phyloP scores from a whole-genome alignment of 2,329 filamentous ascomycete species.

The Ciborinia camelliae region DNA sequence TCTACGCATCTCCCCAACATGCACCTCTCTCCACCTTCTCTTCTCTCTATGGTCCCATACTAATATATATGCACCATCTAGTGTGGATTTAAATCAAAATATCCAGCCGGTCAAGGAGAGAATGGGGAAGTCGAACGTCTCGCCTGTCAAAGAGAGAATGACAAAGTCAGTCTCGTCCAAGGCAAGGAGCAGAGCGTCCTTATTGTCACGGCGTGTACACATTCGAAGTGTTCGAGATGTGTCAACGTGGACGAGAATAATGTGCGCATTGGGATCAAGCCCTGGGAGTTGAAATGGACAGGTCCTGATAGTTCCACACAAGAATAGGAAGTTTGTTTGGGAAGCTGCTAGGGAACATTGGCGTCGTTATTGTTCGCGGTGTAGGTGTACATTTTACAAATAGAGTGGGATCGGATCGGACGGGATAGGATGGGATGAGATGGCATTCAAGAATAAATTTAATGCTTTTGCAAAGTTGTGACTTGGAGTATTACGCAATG shows the following conservation, averaged over 20 bases:
- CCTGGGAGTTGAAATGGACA: slow-evolving; percentile 1
- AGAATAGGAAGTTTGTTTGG: background rate
- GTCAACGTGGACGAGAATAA: slow-evolving; percentile 3
- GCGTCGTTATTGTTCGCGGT: background rate
- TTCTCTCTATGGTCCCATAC: no score
- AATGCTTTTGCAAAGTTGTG: background rate
- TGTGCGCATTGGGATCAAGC: slow-evolving; percentile 1
- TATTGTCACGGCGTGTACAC: background rate
- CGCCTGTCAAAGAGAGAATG: background rate
- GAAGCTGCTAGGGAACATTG: background rate
- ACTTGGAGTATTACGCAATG: background rate
- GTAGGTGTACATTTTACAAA: background rate
- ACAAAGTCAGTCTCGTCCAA: background rate
- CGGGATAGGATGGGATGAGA: background rate
- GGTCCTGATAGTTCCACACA: background rate
- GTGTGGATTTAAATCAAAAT: no score
- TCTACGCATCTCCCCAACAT: background rate
- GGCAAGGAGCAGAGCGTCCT: background rate
- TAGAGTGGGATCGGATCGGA: background rate
- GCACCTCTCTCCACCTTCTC: no score
- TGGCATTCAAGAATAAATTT: no score
- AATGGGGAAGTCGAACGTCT: no score
- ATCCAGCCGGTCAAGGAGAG: no score
- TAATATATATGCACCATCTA: no score
- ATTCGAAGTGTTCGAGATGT: background rate